These are phyloP conservation scores for Komagataella pseudopastoris DNA, from an alignment of 805 yeast genomes.

Conservation along the genomic window DNA sequence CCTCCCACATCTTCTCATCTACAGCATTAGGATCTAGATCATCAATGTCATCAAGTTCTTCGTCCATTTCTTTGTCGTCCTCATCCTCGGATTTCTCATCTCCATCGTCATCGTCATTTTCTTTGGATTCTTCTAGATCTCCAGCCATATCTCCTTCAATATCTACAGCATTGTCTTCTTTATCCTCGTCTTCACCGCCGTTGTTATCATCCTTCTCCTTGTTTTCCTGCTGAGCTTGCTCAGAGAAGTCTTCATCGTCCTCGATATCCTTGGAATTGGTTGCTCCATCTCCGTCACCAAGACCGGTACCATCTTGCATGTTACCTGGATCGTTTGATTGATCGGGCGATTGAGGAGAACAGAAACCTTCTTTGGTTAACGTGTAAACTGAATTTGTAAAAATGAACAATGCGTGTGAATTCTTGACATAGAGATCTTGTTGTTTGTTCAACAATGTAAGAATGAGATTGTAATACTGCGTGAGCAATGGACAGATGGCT, in stretches of 20 bases:
- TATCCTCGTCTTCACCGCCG: constrained; percentile 51
- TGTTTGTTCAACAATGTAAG: constrained; percentile 5
- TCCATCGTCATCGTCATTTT: constrained; percentile 36
- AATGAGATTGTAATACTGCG: constrained; percentile 42
- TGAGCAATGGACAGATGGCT: constrained; percentile 49
- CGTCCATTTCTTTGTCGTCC: constrained; percentile 68
- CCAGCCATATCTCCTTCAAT: constrained; percentile 98
- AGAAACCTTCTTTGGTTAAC: constrained; percentile 74
- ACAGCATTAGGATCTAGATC: constrained; percentile 89
- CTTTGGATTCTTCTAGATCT: constrained; percentile 66
- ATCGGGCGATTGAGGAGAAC: constrained; percentile 74
- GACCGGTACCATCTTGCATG: constrained; percentile 83
- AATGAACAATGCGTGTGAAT: constrained; percentile 49
- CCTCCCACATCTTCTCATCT: constrained; percentile 98
- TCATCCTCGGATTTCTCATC: constrained; percentile 30
- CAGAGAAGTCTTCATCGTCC: constrained; percentile 82
- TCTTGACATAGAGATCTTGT: constrained; percentile 24
- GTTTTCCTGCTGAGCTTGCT: constrained; percentile 58
- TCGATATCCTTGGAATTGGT: constrained; percentile 73
- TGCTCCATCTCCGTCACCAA: constrained; percentile 75
- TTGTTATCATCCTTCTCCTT: constrained; percentile 59
- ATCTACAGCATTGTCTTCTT: constrained; percentile 80
- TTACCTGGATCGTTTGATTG: constrained; percentile 49
- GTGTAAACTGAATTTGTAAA: constrained; percentile 41
- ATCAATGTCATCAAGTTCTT: constrained; percentile 79